Evolutionary conservation across 2,329 filamentous ascomycete species (phyloP), one percentile per base, ranked within the genome.

Genomic region (Lasiodiplodia sp.): DNA sequence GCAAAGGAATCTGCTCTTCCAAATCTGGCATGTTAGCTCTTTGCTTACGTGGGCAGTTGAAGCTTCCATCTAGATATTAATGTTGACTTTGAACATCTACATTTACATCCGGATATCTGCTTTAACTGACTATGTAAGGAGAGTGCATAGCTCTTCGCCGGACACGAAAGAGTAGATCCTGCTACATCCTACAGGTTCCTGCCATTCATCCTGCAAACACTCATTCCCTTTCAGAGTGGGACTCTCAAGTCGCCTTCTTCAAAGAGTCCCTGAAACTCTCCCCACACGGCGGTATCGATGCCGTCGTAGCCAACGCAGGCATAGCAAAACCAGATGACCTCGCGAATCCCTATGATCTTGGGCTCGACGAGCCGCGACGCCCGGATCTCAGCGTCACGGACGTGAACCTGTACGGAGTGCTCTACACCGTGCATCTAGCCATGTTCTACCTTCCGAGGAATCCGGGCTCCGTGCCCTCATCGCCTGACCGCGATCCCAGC

Each of bases 241-340:
- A 87, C 53, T 87, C 86, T 6, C 90, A 92, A 74, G 86, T 88
- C 56, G 79, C 83, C 34, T 82, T 92, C 66, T 92, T 92, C 82
- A 86, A 87, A 55, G 78, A 84, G 66, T 88, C 88, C 3, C 80
- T 83, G 47, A 79, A 81, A 65, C 79, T 87, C 67, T 89, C 87
- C 69, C 83, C 83, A 0, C 82, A 85, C 63, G 83, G 84, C 18
- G 84, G 84, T 14, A 85, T 91, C 70, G 88, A 91, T 76, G 81
- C 84, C 23, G 88, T 91, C 4, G 87, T 91, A 56, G 88, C 89
- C 70, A 91, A 91, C 74, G 90, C 90, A 0, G 90, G 90, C 57
- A 86, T 91, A 71, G 81, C 83, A 52, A 83, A 84, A 47, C 31
- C 37, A n/a, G 75, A 75, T 38, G 53, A 69, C 4, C 85, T 90